Evolutionary conservation across 495 filamentous ascomycete species (phyloP).

Genomic region (Neurospora africana): DNA sequence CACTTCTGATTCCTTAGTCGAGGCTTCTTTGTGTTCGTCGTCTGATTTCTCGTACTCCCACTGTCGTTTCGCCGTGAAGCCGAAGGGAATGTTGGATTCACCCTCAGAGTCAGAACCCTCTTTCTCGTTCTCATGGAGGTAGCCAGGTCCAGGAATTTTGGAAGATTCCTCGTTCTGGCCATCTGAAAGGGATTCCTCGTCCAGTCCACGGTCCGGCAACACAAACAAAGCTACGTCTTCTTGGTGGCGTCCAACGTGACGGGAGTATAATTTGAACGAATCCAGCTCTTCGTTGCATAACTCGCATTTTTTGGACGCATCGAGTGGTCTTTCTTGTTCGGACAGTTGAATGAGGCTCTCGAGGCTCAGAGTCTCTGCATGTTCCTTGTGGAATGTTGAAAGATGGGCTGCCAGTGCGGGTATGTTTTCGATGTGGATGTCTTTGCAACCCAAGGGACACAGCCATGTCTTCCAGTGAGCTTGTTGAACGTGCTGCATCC

Average conservation of each 20-base stretch:
- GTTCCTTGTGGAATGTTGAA: not conserved
- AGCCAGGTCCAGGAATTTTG: too few relatives aligned
- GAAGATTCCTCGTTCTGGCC: too few relatives aligned
- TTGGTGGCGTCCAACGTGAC: constrained; percentile 7
- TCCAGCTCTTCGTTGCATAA: not conserved
- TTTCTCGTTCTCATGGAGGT: too few relatives aligned
- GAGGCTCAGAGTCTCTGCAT: not conserved
- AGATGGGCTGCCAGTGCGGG: not conserved
- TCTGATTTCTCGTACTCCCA: too few relatives aligned
- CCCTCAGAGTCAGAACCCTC: too few relatives aligned
- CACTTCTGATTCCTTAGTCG: too few relatives aligned
- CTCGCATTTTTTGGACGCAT: not conserved
- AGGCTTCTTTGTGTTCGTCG: too few relatives aligned
- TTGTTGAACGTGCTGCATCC: constrained; percentile 7
- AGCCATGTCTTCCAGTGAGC: constrained; percentile 5
- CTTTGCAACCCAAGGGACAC: not conserved
- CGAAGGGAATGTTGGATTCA: too few relatives aligned
- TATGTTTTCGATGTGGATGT: not conserved
- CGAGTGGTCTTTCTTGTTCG: not conserved
- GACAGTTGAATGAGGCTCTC: not conserved
- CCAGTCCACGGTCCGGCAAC: not conserved
- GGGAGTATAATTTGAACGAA: constrained; percentile 1
- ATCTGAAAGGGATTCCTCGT: too few relatives aligned
- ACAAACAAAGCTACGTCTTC: constrained; percentile 5
- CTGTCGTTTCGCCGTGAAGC: too few relatives aligned